Evolutionary conservation across 495 filamentous ascomycete genomes (phyloP), one percentile per base, ranked within the genome.

Genomic region (Daldinia caldariorum): DNA sequence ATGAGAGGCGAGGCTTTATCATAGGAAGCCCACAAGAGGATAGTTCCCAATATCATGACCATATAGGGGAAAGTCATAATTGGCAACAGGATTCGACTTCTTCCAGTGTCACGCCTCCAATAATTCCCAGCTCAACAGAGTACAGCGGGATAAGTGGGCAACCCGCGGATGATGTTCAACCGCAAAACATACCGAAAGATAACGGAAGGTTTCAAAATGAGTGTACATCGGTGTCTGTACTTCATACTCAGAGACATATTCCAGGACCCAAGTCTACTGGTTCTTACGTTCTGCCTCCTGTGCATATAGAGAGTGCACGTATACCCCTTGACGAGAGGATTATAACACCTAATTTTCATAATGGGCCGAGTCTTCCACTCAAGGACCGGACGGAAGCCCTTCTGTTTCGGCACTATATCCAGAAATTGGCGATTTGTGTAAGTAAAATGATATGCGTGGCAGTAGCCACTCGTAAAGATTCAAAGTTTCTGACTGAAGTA

Each of bases 391-490:
- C 68, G 3, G 79, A 85, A 47, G 83, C 82, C 1, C 18, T 68
- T n/a, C 76, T 86, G 4, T 79, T 84, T 34, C 78, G 80, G 3
- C 83, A 85, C 54, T 86, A 81, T 61, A 80, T 85, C 16, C 77
- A 83, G 61, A 80, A 81, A 47, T 67, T 86, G 50, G 83, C 84
- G 9, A 79, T 77, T 2, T 86, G 82, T 79, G 83, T 86, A 78
- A 75, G 80, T 56, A 22, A 31, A 65, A 12, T 50, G 22, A 49
- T 9, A 13, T n/a, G 34, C 9, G 34, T 35, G 9, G 34, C 34
- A 16, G 55, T 20, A 9, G 14, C 13, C 29, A 22, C 4, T 56
- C 32, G 12, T 4, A 31, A 16, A 63, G 31, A 22, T n/a, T 31
- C 26, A 61, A 38, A 62, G 34, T 5, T 5, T 62, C 63, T 74